A percentile compares a stretch with the other conserved stretches of the same genome.
phyloP scores from a whole-genome alignment of 129 eudicot species.

The Erigeron canadensis region DNA sequence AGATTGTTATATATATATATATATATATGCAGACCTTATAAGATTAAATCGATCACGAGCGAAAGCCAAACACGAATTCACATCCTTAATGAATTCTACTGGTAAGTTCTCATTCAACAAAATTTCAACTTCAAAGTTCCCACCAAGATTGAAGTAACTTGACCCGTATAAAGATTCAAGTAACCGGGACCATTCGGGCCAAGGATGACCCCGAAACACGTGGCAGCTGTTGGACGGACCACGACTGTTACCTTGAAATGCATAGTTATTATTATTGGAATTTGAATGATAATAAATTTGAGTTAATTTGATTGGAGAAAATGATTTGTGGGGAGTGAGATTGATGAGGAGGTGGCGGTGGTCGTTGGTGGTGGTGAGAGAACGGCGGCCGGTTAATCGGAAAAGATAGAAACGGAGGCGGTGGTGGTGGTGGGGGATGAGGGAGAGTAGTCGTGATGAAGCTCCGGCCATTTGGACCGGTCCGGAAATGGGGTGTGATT shows the following conservation, averaged over 20 bases:
- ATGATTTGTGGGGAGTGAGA: slow-evolving; percentile 9
- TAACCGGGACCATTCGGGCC: slow-evolving; percentile 67
- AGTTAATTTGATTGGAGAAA: slow-evolving; percentile 17
- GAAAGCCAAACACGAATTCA: slow-evolving; percentile 53
- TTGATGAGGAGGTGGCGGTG: neutral
- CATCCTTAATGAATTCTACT: slow-evolving; percentile 47
- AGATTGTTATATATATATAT: neutral
- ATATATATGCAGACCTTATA: slow-evolving; percentile 46
- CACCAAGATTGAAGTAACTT: slow-evolving; percentile 27
- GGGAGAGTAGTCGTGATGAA: slow-evolving; percentile 44
- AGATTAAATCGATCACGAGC: slow-evolving; percentile 54
- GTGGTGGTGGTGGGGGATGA: slow-evolving; percentile 45
- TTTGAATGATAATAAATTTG: slow-evolving; percentile 21
- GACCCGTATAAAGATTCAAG: slow-evolving; percentile 32
- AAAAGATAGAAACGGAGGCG: slow-evolving; percentile 32
- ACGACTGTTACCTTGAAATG: slow-evolving; percentile 16
- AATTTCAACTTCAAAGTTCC: slow-evolving; percentile 34
- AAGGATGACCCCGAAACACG: slow-evolving; percentile 36
- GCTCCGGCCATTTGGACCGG: slow-evolving; percentile 20
- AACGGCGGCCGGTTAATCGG: slow-evolving; percentile 34
- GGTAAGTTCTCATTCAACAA: slow-evolving; percentile 37
- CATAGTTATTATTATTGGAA: slow-evolving; percentile 32
- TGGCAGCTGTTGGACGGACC: slow-evolving; percentile 16
- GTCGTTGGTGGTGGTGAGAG: slow-evolving; percentile 22
- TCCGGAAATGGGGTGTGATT: neutral